Base-by-base conservation (phyloP, 495 filamentous ascomycete genomes). In the Neurospora cerealis region DNA sequence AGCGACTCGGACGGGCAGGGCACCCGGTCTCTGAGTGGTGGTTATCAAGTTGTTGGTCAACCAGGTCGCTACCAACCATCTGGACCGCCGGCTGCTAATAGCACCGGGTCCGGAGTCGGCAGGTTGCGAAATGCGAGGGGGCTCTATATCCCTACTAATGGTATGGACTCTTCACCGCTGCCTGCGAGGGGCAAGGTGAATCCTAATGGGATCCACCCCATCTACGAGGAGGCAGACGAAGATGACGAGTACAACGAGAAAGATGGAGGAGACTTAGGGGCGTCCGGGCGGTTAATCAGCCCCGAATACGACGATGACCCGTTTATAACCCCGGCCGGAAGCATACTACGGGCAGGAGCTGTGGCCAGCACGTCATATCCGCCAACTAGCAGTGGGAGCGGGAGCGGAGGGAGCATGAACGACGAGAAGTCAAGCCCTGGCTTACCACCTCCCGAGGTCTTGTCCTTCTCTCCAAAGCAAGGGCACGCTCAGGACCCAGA, bases 161-260 rank as follows among this genome's bases (percentile, higher is more conserved):
- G 69, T 28, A 70, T 39, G 71, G 79, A 79, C n/a, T 79, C 78
- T 34, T 17, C 73, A 15, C 78, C 72, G 15, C 69, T 78, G 15
- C 72, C 24, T 32, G 54, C 24, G 17, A 62, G 24, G 7, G 54
- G 28, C 13, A 17, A 17, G 8, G 24, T 15, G 54, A 62, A 62
- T 62, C 54, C 54, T 76, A 62, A 78, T 76, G 39, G 79, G 10
- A 89, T 89, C 74, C 85, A 88, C 73, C 88, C 88, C 0, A 89
- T 89, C 69, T 85, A 87, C 71, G 88, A 89, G 74, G 85, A 87
- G 0, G 90, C 91, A 70, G 94, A 87, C 70, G 88, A 89, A 74
- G 85, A 87, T 0, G 90, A 92, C 70, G 94, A 97, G 48, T 93
- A 94, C 70, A 89, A 85, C 11, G 77, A 74, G 2, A 74, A 74